Percentiles rank a stretch among this genome's conserved stretches.
These are phyloP conservation scores for Xylariaceae sp. DNA, from an alignment of 2,329 filamentous ascomycete genomes.

Conservation along the genomic window DNA sequence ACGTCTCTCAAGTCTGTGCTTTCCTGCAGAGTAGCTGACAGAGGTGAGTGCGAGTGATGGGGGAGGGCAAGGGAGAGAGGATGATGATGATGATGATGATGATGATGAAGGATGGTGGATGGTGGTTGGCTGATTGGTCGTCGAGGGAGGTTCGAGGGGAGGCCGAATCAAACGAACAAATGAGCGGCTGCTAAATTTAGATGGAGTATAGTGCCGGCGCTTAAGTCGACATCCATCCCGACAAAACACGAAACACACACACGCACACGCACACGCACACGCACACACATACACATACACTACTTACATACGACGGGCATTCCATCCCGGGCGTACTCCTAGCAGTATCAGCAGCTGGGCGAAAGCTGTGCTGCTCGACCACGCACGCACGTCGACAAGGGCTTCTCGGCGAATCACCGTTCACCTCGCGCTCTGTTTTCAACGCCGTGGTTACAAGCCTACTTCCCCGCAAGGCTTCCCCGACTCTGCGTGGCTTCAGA, in stretches of 20 bases:
- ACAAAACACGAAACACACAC: neutral
- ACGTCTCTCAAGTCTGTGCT: neutral
- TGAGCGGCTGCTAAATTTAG: slow-evolving; percentile 28
- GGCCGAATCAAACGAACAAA: slow-evolving; percentile 18
- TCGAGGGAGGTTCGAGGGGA: too few relatives aligned
- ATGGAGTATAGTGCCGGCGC: slow-evolving; percentile 24
- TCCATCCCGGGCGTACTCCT: too few relatives aligned
- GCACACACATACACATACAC: too few relatives aligned
- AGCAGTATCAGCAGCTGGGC: too few relatives aligned
- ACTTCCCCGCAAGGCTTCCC: slow-evolving; percentile 2
- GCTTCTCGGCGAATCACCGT: slow-evolving; percentile 16
- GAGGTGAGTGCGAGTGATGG: slow-evolving; percentile 1
- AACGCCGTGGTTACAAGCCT: neutral
- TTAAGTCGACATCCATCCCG: slow-evolving; percentile 15
- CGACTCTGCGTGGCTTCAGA: neutral
- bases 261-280: neutral
- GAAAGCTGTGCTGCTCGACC: slow-evolving; percentile 1
- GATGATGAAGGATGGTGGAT: slow-evolving; percentile 1
- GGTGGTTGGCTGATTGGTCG: slow-evolving; percentile 4
- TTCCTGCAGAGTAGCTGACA: neutral
- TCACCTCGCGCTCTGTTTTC: slow-evolving; percentile 1
- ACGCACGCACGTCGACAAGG: slow-evolving; percentile 6
- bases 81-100: slow-evolving; percentile 2
- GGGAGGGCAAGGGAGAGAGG: neutral
- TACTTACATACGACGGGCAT: too few relatives aligned